Base-by-base conservation (phyloP, 2,329 filamentous ascomycete species). In the Thelonectria olida region DNA sequence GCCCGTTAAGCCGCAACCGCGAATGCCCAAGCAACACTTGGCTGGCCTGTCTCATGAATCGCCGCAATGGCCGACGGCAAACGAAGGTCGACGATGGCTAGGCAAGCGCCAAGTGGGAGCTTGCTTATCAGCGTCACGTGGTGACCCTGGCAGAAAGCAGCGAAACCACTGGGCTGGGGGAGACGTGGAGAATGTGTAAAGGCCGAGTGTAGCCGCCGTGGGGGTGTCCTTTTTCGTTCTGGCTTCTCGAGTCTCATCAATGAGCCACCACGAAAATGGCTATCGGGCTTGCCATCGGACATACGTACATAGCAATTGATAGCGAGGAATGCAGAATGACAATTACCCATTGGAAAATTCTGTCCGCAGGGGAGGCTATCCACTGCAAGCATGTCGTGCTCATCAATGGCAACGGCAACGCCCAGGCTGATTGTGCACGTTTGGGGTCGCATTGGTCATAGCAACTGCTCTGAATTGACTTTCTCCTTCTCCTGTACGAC, bases 81-180 rank as follows among this genome's bases (percentile, higher is more conserved):
- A 34, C 31, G 52, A 48, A 25, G 42, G 42, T 27, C 23, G 19
- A 42, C 58, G 54, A 53, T 54, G 55, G 22, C 19, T 15, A 25
- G 47, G 42, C 34, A 39, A 53, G 55, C 36, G 28, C 42, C 22
- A 38, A 17, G 42, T 62, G 50, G 66, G 67, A 68, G 66, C 68
- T 71, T 71, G 66, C 68, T 71, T 71, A 71, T 71, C 69, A 63
- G 48, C 69, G 63, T 72, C 69, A 72, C 69, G 69, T 72, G 62
- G 69, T 60, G 50, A 45, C 55, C 39, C 6, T 50, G 39, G 45
- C 44, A 52, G 41, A 34, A 39, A 54, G 55, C 53, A 54, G 36
- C 8, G 20, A 41, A 41, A 31, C 28, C 28, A 31, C 3, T 19
- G 4, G 17, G 36, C 36, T 17, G 13, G 13, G 38, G 15, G 17